Conservation (phyloP, 2,329 filamentous ascomycete genomes). For the Pseudogymnoascus sp. region DNA sequence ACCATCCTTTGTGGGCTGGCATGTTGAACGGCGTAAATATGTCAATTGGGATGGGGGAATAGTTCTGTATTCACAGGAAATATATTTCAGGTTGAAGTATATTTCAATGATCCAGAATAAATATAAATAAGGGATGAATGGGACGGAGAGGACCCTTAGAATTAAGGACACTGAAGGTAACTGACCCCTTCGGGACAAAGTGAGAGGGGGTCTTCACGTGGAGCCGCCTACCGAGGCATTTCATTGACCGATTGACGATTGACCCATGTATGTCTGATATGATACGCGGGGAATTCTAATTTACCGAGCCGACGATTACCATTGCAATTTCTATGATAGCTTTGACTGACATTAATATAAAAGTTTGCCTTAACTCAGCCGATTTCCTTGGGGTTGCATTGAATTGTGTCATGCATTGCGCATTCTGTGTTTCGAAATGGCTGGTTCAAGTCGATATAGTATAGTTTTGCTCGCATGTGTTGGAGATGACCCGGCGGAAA, state of each 20-base stretch:
- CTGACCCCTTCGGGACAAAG: not conserved
- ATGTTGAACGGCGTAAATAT: not conserved
- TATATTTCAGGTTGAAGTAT: not conserved
- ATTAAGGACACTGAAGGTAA: not conserved
- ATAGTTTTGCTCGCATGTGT: not conserved
- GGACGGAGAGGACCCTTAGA: not conserved
- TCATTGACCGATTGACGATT: not conserved
- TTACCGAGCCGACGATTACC: not conserved
- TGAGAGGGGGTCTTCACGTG: not conserved
- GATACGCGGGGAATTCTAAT: not conserved
- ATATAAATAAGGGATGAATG: not conserved
- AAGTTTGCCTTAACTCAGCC: not conserved
- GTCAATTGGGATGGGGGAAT: not conserved
- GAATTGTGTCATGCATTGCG: not conserved
- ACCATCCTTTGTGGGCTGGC: not conserved
- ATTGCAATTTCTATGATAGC: not conserved
- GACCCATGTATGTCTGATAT: not conserved
- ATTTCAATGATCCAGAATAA: not conserved
- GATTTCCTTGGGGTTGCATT: not conserved
- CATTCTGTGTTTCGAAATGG: not conserved
- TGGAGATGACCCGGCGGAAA: not conserved
- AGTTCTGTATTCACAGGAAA: not conserved
- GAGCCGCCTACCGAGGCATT: constrained; percentile 2
- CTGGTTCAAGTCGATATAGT: not conserved
- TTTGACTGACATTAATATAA: constrained; percentile 3